phyloP scores from a whole-genome alignment of 768 basidiomycete genomes.

The Collybiopsis confluens region DNA sequence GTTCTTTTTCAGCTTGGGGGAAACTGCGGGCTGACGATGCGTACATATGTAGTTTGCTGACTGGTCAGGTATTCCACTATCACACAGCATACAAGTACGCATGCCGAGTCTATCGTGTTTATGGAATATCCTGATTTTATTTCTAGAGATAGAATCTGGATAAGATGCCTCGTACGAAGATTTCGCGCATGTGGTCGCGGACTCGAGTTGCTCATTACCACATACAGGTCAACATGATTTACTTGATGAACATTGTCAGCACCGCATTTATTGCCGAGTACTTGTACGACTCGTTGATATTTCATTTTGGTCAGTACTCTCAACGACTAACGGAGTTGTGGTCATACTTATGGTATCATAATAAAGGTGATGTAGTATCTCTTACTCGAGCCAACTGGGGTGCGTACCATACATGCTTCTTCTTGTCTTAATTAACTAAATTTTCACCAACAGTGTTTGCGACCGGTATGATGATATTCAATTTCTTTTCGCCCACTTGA shows the following conservation, averaged over 20 bases:
- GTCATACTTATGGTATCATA: no score
- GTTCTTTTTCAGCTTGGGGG: neutral
- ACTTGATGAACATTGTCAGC: slow-evolving; percentile 31
- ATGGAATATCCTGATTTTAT: neutral
- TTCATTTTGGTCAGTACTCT: slow-evolving; percentile 24
- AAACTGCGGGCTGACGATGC: neutral
- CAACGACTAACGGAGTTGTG: no score
- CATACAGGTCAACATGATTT: slow-evolving; percentile 25
- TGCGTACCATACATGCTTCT: neutral
- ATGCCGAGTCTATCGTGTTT: no score
- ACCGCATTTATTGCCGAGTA: slow-evolving; percentile 25
- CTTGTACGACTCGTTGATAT: slow-evolving; percentile 29
- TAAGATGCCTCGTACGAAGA: no score
- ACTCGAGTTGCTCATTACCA: neutral
- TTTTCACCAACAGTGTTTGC: neutral
- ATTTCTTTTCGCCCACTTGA: neutral
- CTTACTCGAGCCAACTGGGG: neutral
- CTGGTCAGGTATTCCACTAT: no score
- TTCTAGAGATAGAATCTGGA: no score
- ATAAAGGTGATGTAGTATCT: neutral
- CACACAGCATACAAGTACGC: no score
- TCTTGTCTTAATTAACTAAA: neutral
- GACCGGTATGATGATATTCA: neutral
- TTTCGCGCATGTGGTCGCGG: no score
- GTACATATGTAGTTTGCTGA: no score